Percentiles rank a stretch among this genome's conserved stretches.
These are phyloP conservation scores for Podaxis sp. DNA, from an alignment of 768 basidiomycete genomes.

Conservation along the genomic window DNA sequence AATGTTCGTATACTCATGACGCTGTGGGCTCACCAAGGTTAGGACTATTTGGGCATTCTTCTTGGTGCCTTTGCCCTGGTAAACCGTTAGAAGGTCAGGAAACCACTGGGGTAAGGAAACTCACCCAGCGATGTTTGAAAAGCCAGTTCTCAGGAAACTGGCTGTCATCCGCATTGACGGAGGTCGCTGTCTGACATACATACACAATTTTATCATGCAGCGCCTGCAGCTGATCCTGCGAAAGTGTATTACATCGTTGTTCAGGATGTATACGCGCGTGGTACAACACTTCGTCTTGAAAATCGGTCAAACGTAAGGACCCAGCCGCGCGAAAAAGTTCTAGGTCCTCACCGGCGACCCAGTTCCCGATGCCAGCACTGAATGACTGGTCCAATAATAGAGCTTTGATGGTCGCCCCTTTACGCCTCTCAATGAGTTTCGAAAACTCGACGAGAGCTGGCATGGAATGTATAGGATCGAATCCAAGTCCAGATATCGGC, in stretches of 20 bases:
- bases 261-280: constrained; percentile 75
- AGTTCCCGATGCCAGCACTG: constrained; percentile 81
- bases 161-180: constrained; percentile 65
- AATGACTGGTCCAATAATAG: constrained; percentile 80
- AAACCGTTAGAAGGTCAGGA: constrained; percentile 16
- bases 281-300: constrained; percentile 69
- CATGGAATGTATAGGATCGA: constrained; percentile 76
- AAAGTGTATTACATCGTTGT: constrained; percentile 57
- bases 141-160: constrained; percentile 71
- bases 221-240: constrained; percentile 43
- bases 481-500: constrained; percentile 72
- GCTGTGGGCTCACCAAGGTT: constrained; percentile 39
- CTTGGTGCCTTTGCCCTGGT: constrained; percentile 62
- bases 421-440: constrained; percentile 46
- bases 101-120: constrained; percentile 12
- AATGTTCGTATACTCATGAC: background rate
- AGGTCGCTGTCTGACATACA: constrained; percentile 62
- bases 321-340: constrained; percentile 1
- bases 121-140: constrained; percentile 69
- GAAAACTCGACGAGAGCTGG: constrained; percentile 55
- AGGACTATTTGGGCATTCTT: constrained; percentile 36
- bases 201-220: constrained; percentile 53
- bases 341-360: constrained; percentile 62
- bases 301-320: background rate
- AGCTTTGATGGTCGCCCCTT: constrained; percentile 64